Base-by-base conservation (phyloP, 225 moss, liverwort and hornwort species). In the Straminergon stramineum region DNA sequence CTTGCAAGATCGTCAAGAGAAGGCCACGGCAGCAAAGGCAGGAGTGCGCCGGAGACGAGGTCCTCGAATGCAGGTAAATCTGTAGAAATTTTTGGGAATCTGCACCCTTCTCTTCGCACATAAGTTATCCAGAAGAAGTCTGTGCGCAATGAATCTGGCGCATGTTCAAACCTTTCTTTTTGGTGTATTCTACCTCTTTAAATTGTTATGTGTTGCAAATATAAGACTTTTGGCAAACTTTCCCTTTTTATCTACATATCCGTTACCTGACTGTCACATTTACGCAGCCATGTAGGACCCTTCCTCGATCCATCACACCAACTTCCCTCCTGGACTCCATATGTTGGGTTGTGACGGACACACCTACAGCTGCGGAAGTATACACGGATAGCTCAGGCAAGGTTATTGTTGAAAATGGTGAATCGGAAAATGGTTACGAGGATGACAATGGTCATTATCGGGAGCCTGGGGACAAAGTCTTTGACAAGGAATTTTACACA, bases 201-300 rank as follows among this genome's bases (percentile, higher is more conserved):
- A 69, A 30, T 63, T 71, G 57, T 58, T 37, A 43, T 84, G 13
- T 88, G 75, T 79, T 87, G 66, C 37, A 45, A 69, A 39, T 57
- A 64, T 12, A 77, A 41, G 60, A 62, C 21, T 84, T 57, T 39
- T 45, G 34, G 28, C 53, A n/a, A 30, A 53, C 53, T 86, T 83
- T 43, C 23, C 26, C 48, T 32, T 74, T 85, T 79, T 51, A 24
- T 32, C 22, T 35, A 51, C 57, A 34, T 76, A 39, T 65, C 19
- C 57, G 65, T 82, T 52, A 79, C 74, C 79, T 91, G 74, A 86
- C 86, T 83, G 39, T 82, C 22, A 67, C 88, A 48, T 75, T 85
- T 48, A 81, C 90, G 85, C 95, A 95, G 95, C 95, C 95, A 89
- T 95, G 94, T 87, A 89, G 95, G 90, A 95, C 95, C 62, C 89